A percentile compares a stretch with the other conserved stretches of the same genome.
Evolutionary conservation across 2,329 filamentous ascomycete species (phyloP).

Genomic region (Apiospora pterosperma): DNA sequence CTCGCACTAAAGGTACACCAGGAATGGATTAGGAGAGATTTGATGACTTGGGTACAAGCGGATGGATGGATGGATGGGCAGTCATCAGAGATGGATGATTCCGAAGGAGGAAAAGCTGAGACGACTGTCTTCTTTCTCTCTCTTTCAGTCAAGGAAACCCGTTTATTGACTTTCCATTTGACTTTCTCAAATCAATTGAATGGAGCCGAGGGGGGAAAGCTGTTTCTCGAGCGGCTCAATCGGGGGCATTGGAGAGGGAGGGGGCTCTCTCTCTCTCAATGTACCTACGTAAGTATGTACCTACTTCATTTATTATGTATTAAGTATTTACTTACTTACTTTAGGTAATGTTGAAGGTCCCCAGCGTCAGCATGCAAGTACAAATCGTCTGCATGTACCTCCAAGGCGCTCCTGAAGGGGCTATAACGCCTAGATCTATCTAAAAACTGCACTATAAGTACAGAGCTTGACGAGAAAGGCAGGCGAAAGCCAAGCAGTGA

Average conservation of each 20-base stretch:
- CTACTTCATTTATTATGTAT: too few relatives aligned
- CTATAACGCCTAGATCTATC: not conserved
- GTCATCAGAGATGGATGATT: not conserved
- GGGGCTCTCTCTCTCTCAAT: not conserved
- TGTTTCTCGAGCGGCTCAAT: not conserved
- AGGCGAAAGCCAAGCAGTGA: not conserved
- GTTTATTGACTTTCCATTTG: slow-evolving; percentile 1
- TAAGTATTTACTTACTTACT: too few relatives aligned
- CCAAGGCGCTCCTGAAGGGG: not conserved
- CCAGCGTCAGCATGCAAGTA: not conserved
- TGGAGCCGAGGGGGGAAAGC: not conserved
- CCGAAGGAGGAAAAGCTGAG: not conserved
- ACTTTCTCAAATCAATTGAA: not conserved
- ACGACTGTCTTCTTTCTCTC: not conserved
- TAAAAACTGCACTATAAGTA: not conserved
- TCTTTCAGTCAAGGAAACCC: not conserved
- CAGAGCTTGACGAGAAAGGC: not conserved
- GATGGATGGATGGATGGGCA: not conserved
- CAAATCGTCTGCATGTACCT: not conserved
- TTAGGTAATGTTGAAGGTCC: not conserved
- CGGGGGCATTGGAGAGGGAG: not conserved
- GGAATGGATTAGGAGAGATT: not conserved
- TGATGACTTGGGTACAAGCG: too few relatives aligned
- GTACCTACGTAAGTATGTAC: not conserved
- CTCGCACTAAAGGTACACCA: not conserved